A percentile compares a stretch with the other conserved stretches of the same genome.
These are phyloP conservation scores for Fusarium sp. DNA, from an alignment of 2,329 filamentous ascomycete genomes.

Conservation along the genomic window DNA sequence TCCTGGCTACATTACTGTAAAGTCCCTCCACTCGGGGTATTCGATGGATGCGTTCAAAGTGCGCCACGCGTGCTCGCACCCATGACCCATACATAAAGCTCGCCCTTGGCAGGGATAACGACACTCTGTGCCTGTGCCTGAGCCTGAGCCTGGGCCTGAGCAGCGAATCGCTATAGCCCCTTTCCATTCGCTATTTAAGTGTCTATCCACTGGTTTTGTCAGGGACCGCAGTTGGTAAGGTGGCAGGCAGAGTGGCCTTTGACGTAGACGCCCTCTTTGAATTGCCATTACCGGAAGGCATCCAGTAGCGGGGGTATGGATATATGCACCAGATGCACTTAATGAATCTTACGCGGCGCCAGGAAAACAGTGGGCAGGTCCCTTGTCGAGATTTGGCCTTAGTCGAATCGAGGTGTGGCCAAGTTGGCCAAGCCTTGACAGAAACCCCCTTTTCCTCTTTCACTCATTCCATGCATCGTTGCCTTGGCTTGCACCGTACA, in stretches of 20 bases:
- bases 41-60: conserved; percentile 34
- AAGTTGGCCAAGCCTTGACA: conserved; percentile 25
- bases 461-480: conserved; percentile 6
- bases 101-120: conserved; percentile 16
- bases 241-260: conserved; percentile 4
- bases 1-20: conserved; percentile 1
- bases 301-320: neutral
- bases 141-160: neutral
- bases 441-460: conserved; percentile 24
- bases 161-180: conserved; percentile 26
- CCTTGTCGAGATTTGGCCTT: conserved; percentile 20
- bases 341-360: conserved; percentile 27
- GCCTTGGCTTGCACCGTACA: conserved; percentile 10
- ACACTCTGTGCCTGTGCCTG: neutral
- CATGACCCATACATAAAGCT: neutral
- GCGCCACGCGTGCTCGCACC: conserved; percentile 31
- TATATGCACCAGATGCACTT: neutral
- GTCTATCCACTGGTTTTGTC: neutral
- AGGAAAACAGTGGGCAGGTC: conserved; percentile 15
- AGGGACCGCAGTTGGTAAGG: neutral
- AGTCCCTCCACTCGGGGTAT: conserved; percentile 33
- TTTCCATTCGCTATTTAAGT: neutral
- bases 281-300: neutral
- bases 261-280: neutral
- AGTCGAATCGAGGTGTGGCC: conserved; percentile 21